Conservation (phyloP, 2,329 filamentous ascomycete species). For the Diaporthe capsici region DNA sequence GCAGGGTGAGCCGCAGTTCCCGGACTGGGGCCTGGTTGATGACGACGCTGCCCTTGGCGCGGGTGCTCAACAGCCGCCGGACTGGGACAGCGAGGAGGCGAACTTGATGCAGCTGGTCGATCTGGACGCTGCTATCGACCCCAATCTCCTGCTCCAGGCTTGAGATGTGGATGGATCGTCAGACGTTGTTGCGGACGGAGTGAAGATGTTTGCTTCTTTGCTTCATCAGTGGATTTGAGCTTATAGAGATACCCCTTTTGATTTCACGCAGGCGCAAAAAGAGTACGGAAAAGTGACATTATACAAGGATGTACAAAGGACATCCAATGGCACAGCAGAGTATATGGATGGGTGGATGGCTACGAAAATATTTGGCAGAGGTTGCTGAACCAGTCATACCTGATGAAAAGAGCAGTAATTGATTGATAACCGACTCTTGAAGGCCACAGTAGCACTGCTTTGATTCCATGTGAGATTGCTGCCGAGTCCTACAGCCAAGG, state of each 20-base stretch:
- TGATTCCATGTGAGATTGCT: conserved; percentile 3
- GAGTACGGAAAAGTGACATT: neutral
- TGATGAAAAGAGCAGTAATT: neutral
- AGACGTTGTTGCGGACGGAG: neutral
- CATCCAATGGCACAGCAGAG: neutral
- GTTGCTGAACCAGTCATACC: neutral
- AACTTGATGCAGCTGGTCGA: conserved; percentile 48
- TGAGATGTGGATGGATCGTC: neutral
- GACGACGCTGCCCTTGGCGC: neutral
- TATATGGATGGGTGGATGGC: neutral
- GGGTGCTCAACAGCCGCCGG: conserved; percentile 7
- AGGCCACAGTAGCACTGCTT: neutral
- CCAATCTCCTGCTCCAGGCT: conserved; percentile 28
- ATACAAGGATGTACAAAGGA: too few species aligned
- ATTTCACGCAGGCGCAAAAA: conserved; percentile 16
- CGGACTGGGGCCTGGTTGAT: conserved; percentile 37
- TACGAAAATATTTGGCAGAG: neutral
- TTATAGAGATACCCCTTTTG: conserved; percentile 33
- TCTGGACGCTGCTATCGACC: conserved; percentile 39
- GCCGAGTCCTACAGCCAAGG: neutral
- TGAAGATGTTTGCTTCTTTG: conserved; percentile 1
- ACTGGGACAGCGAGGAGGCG: conserved; percentile 46
- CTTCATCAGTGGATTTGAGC: conserved; percentile 1
- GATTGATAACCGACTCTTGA: neutral
- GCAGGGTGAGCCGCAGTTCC: conserved; percentile 32